phyloP scores from a whole-genome alignment of 805 yeast species.

The Yarrowia yakushimensis region DNA sequence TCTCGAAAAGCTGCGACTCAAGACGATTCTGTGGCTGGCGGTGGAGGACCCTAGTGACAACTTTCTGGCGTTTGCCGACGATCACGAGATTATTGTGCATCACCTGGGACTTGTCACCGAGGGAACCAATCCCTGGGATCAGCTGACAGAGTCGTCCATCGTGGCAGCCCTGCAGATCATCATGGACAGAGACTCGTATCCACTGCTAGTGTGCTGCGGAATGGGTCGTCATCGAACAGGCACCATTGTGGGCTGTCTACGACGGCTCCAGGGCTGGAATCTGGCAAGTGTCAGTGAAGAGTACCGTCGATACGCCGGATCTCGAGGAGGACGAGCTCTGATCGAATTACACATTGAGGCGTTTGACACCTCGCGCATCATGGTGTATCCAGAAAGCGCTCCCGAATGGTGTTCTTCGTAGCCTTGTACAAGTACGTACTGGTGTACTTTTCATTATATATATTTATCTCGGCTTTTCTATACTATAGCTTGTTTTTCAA shows the following conservation, averaged over 20 bases:
- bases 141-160: slow-evolving; percentile 77
- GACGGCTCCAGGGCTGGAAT: slow-evolving; percentile 97
- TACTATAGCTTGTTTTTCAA: background rate
- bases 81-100: slow-evolving; percentile 66
- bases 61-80: slow-evolving; percentile 74
- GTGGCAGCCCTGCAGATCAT: slow-evolving; percentile 74
- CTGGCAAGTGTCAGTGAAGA: slow-evolving; percentile 92
- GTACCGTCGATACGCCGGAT: slow-evolving; percentile 88
- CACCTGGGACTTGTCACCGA: slow-evolving; percentile 81
- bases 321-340: slow-evolving; percentile 84
- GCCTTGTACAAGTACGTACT: no score
- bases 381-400: slow-evolving; percentile 43
- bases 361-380: slow-evolving; percentile 48
- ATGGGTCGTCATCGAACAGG: slow-evolving; percentile 99
- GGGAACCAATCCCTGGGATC: slow-evolving; percentile 94
- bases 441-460: no score
- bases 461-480: background rate
- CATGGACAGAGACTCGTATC: slow-evolving; percentile 68
- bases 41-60: slow-evolving; percentile 93
- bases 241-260: slow-evolving; percentile 88
- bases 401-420: slow-evolving; percentile 44
- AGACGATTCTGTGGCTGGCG: slow-evolving; percentile 89
- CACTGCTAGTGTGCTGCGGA: slow-evolving; percentile 89
- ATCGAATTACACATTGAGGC: slow-evolving; percentile 87
- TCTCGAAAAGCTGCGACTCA: slow-evolving; percentile 64